These are phyloP conservation scores for Rubia occidens DNA, from an alignment of 305 asterid genomes.

Conservation along the genomic window DNA sequence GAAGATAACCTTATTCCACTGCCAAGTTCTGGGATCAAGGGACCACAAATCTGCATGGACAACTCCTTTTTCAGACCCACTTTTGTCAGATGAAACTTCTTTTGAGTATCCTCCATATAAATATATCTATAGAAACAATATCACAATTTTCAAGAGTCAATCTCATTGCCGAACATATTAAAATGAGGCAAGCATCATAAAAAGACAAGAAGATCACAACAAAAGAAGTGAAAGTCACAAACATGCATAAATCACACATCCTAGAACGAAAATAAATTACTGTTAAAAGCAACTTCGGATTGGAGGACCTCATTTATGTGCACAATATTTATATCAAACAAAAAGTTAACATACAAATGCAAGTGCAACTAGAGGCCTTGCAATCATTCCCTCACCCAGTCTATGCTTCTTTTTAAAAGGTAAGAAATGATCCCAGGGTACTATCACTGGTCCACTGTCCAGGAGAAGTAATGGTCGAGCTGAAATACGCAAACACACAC, in stretches of 20 bases:
- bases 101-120: constrained; percentile 92
- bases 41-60: constrained; percentile 93
- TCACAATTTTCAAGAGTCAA: background rate
- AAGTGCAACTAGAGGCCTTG: background rate
- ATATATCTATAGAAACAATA: constrained; percentile 44
- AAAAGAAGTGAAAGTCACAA: background rate
- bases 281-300: background rate
- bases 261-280: background rate
- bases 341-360: background rate
- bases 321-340: background rate
- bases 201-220: background rate
- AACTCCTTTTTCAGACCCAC: constrained; percentile 73
- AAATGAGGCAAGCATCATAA: background rate
- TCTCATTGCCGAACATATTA: background rate
- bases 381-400: background rate
- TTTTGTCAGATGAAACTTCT: constrained; percentile 73
- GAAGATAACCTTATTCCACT: constrained; percentile 82
- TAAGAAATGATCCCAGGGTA: background rate
- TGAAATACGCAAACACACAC: too few relatives aligned
- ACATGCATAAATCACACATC: background rate
- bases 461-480: background rate
- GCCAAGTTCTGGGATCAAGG: constrained; percentile 95
- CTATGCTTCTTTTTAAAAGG: background rate
- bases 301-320: background rate
- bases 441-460: background rate